Base-by-base conservation (phyloP, 73 alveolate genomes). In the Halteria grandinella region DNA sequence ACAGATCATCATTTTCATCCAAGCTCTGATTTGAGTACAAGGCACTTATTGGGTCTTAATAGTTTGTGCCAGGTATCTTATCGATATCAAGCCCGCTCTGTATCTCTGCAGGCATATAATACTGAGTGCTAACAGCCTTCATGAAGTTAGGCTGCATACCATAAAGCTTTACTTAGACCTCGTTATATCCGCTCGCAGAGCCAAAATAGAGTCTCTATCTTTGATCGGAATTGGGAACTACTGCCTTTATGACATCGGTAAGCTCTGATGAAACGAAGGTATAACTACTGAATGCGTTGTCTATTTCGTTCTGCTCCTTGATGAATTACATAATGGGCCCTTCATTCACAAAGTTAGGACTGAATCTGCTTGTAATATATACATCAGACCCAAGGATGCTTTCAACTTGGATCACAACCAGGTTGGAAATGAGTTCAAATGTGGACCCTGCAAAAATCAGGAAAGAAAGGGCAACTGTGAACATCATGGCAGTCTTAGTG, bases 381-480 rank as follows among this genome's bases (percentile, higher is more conserved):
- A 92, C 27, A 54, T 92, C 98, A 18, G 91, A 58, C 0, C 98
- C 98, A 52, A 89, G 58, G 0, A 83, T 33, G 20, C 75, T 72
- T 54, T 92, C 73, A 0, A 89, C 47, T 34, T 62, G 80, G 33
- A 85, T 87, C 0, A 80, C 77, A 32, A 89, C 79, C 18, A 89
- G 64, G 40, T 79, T 80, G 0, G 92, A 95, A 14, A 93, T 75
- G 17, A 96, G 87, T 29, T 79, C 77, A 34, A 96, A 79, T 8
- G 96, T 86, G 60, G 97, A 86, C 11, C 98, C 99, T 34, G 98
- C 84, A 73, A 96, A 96, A 20, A 96, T 86, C 37, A 96, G 70
- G 82, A 94, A 96, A 12, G 96, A 79, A 21, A 96, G 84, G 24
- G 98, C 96, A 12, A 94, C 87, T 50, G 96, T 85, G 48, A 94